Percentiles rank a stretch among this genome's conserved stretches.
Evolutionary conservation across 1,139 yeast species (phyloP).

Genomic region (Saccharomyces uvarum): DNA sequence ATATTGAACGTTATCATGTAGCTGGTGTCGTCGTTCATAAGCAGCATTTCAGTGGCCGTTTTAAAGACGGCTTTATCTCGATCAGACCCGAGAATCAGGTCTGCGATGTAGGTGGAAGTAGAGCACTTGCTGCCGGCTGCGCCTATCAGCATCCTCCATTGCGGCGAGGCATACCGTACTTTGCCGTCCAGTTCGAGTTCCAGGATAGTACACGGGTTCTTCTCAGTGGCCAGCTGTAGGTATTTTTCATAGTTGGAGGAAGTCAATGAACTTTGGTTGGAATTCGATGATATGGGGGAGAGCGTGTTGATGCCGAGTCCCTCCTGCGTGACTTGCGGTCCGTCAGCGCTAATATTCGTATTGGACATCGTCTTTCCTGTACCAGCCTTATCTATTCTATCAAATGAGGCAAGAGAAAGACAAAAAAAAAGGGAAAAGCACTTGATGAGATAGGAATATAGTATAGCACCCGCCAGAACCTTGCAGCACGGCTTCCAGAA

Average conservation of each 20-base stretch:
- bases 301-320: not conserved
- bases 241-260: slow-evolving; percentile 26
- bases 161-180: slow-evolving; percentile 62
- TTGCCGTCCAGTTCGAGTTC: slow-evolving; percentile 77
- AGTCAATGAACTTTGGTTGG: slow-evolving; percentile 10
- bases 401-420: not conserved
- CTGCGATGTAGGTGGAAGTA: slow-evolving; percentile 42
- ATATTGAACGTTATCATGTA: slow-evolving; percentile 59
- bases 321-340: not conserved
- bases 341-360: not conserved
- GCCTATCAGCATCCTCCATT: slow-evolving; percentile 69
- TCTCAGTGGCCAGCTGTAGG: slow-evolving; percentile 45
- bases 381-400: not conserved
- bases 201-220: slow-evolving; percentile 73
- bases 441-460: not conserved
- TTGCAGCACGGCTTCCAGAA: not conserved
- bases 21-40: slow-evolving; percentile 56
- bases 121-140: slow-evolving; percentile 31
- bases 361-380: not conserved
- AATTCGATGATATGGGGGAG: not conserved
- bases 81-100: slow-evolving; percentile 57
- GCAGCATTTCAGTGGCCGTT: slow-evolving; percentile 66
- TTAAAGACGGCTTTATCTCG: slow-evolving; percentile 63
- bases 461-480: slow-evolving; percentile 1
- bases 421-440: not conserved